Conservation (phyloP, 306 rosid genomes). For the Cucumis sativus region Cucumber_9930_V3 NC_026656.2:1649501-1650000, state of each 20-base stretch:
- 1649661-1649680: neutral
- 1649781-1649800: neutral
- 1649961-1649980: neutral
- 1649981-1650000: neutral
- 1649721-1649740: neutral
- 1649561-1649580: conserved; percentile 72
- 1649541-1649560: conserved; percentile 89
- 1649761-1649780: neutral
- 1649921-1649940: neutral
- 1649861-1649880: neutral
- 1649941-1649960: neutral
- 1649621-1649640: conserved; percentile 58
- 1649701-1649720: neutral
- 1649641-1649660: conserved; percentile 19
- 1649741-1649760: neutral
- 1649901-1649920: neutral
- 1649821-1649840: neutral
- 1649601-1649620: conserved; percentile 66
- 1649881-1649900: neutral
- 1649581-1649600: conserved; percentile 50
- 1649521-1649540: conserved; percentile 44
- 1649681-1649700: neutral
- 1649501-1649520: conserved; percentile 71
- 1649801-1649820: neutral
- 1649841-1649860: neutral